These are phyloP conservation scores for Dactylorhiza incarnata DNA, from an alignment of 106 monocot species.

Conservation along the genomic window DNA sequence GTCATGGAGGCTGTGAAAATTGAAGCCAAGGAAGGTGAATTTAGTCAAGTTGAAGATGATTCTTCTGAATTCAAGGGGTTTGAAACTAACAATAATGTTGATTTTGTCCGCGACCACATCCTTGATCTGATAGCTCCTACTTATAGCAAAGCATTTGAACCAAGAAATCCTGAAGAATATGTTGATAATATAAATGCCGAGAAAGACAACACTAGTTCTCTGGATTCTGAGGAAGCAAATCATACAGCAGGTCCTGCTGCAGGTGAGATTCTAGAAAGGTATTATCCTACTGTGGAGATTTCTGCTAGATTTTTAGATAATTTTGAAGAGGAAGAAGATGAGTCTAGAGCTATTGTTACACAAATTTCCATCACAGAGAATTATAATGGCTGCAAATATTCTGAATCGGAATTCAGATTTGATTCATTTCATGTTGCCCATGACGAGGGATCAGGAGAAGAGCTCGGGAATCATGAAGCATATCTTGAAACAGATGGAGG, in stretches of 20 bases:
- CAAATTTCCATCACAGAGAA: neutral
- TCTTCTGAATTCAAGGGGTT: neutral
- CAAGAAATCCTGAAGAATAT: neutral
- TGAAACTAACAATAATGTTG: neutral
- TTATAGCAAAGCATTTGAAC: neutral
- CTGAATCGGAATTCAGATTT: neutral
- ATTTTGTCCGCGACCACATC: neutral
- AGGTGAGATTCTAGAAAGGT: neutral
- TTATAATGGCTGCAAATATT: neutral
- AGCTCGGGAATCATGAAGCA: conserved; percentile 38
- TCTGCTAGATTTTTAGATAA: neutral
- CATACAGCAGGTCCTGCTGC: too few species aligned
- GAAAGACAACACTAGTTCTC: neutral
- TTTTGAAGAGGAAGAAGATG: conserved; percentile 2
- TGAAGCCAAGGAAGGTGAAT: neutral
- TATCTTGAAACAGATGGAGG: conserved; percentile 47
- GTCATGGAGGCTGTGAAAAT: neutral
- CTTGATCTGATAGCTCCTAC: neutral
- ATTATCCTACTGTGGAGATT: neutral
- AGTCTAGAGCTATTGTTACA: neutral
- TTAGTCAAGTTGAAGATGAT: neutral
- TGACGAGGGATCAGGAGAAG: conserved; percentile 36
- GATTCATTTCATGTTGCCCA: neutral
- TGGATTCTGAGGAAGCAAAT: neutral
- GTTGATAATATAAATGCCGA: neutral